Base-by-base conservation (phyloP, 495 filamentous ascomycete genomes). In the Darksidea phi region DNA sequence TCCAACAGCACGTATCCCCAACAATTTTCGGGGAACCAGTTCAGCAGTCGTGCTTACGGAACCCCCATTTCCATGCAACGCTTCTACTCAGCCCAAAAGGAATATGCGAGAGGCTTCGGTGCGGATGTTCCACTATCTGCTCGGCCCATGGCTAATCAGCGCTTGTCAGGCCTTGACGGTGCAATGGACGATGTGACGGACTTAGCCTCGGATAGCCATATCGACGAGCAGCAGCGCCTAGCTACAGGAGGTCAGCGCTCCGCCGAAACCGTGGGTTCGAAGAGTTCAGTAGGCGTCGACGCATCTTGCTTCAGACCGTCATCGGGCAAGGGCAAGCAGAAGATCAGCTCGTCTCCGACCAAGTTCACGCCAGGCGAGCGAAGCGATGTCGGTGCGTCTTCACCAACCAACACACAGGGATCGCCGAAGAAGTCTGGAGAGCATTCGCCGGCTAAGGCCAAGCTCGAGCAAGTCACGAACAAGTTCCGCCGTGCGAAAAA, bases 401-500 rank as follows among this genome's bases (percentile, higher is more conserved):
- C 65, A 4, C 60, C 62, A 34, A 38, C 57, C 8, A 63, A 62
- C 54, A 3, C 21, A 4, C n/a, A 48, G 12, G 50, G 12, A 21
- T 63, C 67, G 15, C 59, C 59, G 5, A 67, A 60, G 53, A 67
- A 69, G 48, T 6, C 54, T 25, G 48, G 59, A 32, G 55, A 67
- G 63, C 63, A 59, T 47, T 67, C 70, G 1, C 72, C 72, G 18
- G 67, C 72, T 4, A 67, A 70, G 36, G 71, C 59, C 32, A 67
- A 61, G 59, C 70, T 74, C 53, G 71, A 72, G 58, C 51, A 68
- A 18, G 60, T 73, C 17, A 70, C 70, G 3, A 70, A 71, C 61
- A 73, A 67, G 48, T 54, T 73, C 37, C 23, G 54, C 13, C 43
- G 59, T 21, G 17, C 17, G n/a, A 54, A 56, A 24, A 28, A 41